Percentiles rank a stretch among this genome's conserved stretches.
These are phyloP conservation scores for Lophium mytilinum DNA, from an alignment of 495 filamentous ascomycete species.

Conservation along the genomic window DNA sequence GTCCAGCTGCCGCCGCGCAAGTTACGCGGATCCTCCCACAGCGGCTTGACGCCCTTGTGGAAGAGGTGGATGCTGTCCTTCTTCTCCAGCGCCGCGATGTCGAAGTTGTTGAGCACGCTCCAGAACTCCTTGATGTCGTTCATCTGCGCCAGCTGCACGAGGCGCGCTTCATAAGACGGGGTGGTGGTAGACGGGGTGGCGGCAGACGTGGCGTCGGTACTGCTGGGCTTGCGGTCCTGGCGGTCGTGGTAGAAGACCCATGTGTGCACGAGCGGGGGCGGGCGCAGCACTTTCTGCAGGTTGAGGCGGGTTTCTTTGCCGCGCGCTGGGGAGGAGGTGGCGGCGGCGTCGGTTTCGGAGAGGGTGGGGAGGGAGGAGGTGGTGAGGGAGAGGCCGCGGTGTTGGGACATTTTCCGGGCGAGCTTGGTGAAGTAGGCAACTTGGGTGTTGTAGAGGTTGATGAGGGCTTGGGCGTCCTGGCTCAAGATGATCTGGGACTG, in stretches of 20 bases:
- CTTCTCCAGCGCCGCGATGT: constrained; percentile 64
- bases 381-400: constrained; percentile 1
- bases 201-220: constrained; percentile 2
- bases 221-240: constrained; percentile 28
- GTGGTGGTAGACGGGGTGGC: not conserved
- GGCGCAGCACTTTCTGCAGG: constrained; percentile 43
- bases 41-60: constrained; percentile 73
- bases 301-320: constrained; percentile 31
- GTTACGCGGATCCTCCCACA: constrained; percentile 89
- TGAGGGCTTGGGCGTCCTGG: not conserved
- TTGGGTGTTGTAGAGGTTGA: constrained; percentile 2
- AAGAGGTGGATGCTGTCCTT: constrained; percentile 82
- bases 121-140: constrained; percentile 75
- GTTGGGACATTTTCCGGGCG: constrained; percentile 8
- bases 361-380: constrained; percentile 21
- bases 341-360: constrained; percentile 14
- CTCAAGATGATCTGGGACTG: too few relatives aligned
- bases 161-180: constrained; percentile 49
- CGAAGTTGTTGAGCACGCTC: constrained; percentile 84
- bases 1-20: constrained; percentile 75
- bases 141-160: constrained; percentile 60
- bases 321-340: constrained; percentile 33
- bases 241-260: constrained; percentile 56
- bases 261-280: constrained; percentile 44
- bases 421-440: not conserved